Percentiles rank a stretch among this genome's conserved stretches.
These are phyloP conservation scores for Acanthamoeba polyphaga DNA, from an alignment of 208 protist species.

Conservation along the genomic window DNA sequence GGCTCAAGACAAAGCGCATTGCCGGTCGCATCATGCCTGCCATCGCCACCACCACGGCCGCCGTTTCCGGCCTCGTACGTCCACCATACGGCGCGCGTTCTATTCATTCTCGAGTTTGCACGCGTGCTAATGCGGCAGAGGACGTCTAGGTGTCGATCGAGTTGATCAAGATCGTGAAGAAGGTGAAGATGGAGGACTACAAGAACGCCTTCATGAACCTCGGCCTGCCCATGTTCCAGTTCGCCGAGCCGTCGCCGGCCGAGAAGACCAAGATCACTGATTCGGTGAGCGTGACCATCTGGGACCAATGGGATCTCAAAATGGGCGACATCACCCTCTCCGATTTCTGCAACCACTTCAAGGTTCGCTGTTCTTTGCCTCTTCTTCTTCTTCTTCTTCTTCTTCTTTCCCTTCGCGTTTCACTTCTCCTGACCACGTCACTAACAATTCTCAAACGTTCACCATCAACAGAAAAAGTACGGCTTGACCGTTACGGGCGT, in stretches of 20 bases:
- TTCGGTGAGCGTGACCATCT: conserved; percentile 94
- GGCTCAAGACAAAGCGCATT: conserved; percentile 89
- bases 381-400: too few species aligned
- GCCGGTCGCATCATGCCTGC: conserved; percentile 99
- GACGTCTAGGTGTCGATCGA: conserved; percentile 93
- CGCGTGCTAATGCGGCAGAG: not conserved
- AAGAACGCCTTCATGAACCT: conserved; percentile 98
- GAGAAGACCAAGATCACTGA: conserved; percentile 84
- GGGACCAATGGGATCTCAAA: conserved; percentile 97
- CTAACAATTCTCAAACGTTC: not conserved
- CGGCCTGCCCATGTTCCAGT: conserved; percentile 97
- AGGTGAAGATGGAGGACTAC: conserved; percentile 76
- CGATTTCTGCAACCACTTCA: conserved; percentile 94
- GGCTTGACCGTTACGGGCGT: conserved; percentile 96
- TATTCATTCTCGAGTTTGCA: not conserved
- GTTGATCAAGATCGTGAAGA: conserved; percentile 95
- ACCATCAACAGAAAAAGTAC: conserved; percentile 89
- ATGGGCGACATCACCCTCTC: conserved; percentile 95
- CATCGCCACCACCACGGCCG: conserved; percentile 99
- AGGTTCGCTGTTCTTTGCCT: too few species aligned
- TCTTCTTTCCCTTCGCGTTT: not conserved
- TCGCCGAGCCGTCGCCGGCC: conserved; percentile 95
- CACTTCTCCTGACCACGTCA: not conserved
- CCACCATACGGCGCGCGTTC: not conserved
- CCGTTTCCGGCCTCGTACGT: conserved; percentile 97